Conservation (phyloP, 176 grass and related monocot species). For the Luzula sylvatica region DNA sequence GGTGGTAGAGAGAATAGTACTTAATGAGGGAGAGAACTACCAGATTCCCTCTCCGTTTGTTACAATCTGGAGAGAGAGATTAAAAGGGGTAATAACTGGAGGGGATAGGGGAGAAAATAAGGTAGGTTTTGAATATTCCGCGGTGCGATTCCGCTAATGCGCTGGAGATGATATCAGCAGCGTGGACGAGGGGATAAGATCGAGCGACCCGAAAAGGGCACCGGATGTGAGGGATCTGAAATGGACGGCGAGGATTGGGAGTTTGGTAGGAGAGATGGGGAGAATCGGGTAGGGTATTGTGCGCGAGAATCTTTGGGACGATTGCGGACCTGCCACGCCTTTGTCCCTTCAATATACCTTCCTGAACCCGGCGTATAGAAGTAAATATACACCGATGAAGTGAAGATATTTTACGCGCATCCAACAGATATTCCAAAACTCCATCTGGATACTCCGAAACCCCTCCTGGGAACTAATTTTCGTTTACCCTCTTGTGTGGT, state of each 20-base stretch:
- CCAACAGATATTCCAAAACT: neutral
- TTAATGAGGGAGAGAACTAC: neutral
- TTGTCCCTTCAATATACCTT: neutral
- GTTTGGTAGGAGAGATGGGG: neutral
- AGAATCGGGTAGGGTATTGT: conserved; percentile 22
- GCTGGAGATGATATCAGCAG: conserved; percentile 7
- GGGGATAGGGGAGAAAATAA: neutral
- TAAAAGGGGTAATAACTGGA: neutral
- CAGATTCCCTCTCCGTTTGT: neutral
- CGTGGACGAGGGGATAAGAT: conserved; percentile 33
- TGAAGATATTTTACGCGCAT: no score
- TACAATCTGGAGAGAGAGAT: neutral
- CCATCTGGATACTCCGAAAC: neutral
- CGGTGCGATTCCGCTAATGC: conserved; percentile 29
- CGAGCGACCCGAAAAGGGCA: neutral
- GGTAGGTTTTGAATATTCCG: conserved; percentile 50
- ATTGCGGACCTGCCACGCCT: conserved; percentile 15
- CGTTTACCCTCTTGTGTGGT: no score
- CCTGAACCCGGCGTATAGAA: neutral
- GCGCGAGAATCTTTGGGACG: conserved; percentile 19
- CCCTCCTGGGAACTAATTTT: no score
- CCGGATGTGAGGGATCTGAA: conserved; percentile 1
- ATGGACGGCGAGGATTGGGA: conserved; percentile 3
- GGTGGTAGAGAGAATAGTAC: neutral
- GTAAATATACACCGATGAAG: no score